Evolutionary conservation across 805 yeast species (phyloP), one percentile per base, ranked within the genome.

Genomic region (Pachysolen tannophilus): DNA sequence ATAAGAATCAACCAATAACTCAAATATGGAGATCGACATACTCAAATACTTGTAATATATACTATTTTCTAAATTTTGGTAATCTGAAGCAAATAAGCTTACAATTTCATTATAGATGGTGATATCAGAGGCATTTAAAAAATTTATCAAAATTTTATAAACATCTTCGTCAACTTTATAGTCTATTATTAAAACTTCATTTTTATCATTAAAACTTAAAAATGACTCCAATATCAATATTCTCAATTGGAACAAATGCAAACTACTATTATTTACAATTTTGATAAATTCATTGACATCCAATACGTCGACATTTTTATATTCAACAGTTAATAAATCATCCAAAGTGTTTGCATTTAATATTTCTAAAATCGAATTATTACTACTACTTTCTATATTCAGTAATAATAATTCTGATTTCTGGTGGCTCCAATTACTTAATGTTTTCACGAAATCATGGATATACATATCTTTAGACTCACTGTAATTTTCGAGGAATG

Each of bases 1-100:
- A 42, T 61, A 68, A 2, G 49, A 36, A 43, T 75, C 75, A 3
- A 64, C 55, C 9, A 72, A 45, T 0, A 67, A 35, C 39, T 75
- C 81, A 33, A 53, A 55, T 1, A 70, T 49, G 2, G 70, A 55
- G 3, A 66, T 50, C 1, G 65, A 48, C 14, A 61, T 47, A 2
- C 46, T 41, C 11, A 58, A 32, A 20, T 29, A 20, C 3, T 15
- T 20, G 3, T 8, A 9, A 16, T n/a, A 16, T n/a, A 19, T 11
- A 11, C 29, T 13, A 7, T 14, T 14, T 23, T 23, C 13, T 23
- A 14, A 23, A 5, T 5, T 23, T 5, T n/a, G n/a, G n/a, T n/a
- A 23, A 20, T 26, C 28, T 29, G 21, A 27, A 26, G n/a, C n/a
- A n/a, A n/a, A n/a, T 10, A 21, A 43, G 23, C 16, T 28, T n/a